Percentiles rank a stretch among this genome's conserved stretches.
Conservation (phyloP, 1,139 yeast species). For the Pichia kudriavzevii region DNA sequence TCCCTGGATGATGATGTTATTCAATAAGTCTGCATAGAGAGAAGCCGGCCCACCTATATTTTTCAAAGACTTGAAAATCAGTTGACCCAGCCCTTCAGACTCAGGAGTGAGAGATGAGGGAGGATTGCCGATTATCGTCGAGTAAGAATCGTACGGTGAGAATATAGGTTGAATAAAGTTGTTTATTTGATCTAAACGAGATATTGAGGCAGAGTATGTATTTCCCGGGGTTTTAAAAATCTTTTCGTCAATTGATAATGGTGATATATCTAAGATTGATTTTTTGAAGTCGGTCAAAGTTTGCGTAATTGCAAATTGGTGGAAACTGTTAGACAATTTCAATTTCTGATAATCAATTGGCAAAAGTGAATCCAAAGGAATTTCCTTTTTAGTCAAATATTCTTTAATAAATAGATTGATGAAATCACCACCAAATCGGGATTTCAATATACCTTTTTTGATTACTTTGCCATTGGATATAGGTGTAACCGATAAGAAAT, state of each 20-base stretch:
- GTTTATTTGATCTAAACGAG: conserved; percentile 33
- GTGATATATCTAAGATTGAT: conserved; percentile 30
- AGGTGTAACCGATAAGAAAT: conserved; percentile 59
- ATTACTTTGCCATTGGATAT: conserved; percentile 63
- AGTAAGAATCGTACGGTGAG: conserved; percentile 41
- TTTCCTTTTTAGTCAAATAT: conserved; percentile 26
- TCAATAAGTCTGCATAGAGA: conserved; percentile 34
- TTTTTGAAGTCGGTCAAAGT: conserved; percentile 43
- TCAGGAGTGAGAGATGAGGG: conserved; percentile 19
- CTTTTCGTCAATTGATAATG: conserved; percentile 27
- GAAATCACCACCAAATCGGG: conserved; percentile 66
- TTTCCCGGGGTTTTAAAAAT: conserved; percentile 45
- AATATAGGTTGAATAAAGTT: conserved; percentile 47
- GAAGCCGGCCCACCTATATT: conserved; percentile 33
- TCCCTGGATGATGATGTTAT: conserved; percentile 65
- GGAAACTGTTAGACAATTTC: conserved; percentile 38
- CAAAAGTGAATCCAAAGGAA: conserved; percentile 26
- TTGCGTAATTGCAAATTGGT: conserved; percentile 37
- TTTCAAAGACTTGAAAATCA: conserved; percentile 39
- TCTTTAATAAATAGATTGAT: conserved; percentile 46
- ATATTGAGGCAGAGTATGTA: conserved; percentile 31
- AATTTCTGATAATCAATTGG: conserved; percentile 26
- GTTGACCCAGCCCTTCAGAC: conserved; percentile 40
- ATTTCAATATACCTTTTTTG: conserved; percentile 49
- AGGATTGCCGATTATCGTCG: conserved; percentile 20